Evolutionary conservation across 2,329 filamentous ascomycete genomes (phyloP).

Genomic region (Colletotrichum viniferum): DNA sequence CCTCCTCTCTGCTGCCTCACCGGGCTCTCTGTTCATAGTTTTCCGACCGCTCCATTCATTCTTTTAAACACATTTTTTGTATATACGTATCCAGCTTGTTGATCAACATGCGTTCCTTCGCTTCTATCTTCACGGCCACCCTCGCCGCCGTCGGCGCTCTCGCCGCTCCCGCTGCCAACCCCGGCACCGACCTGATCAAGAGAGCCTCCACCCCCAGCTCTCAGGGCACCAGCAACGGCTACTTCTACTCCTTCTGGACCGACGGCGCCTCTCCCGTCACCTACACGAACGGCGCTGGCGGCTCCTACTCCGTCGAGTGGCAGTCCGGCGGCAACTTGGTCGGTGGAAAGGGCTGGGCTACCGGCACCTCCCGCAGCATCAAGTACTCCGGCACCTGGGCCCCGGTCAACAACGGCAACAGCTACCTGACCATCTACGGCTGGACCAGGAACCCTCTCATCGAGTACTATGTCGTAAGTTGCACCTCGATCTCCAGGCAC

Average conservation of each 20-base stretch:
- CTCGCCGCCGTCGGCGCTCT: slow-evolving; percentile 16
- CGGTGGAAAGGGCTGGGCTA: slow-evolving; percentile 62
- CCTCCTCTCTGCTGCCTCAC: not conserved
- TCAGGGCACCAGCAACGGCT: slow-evolving; percentile 37
- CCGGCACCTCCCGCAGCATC: slow-evolving; percentile 45
- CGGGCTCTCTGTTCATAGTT: not conserved
- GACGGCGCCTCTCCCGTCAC: slow-evolving; percentile 41
- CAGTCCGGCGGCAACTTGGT: slow-evolving; percentile 55
- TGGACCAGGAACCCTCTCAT: slow-evolving; percentile 36
- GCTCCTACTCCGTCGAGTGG: slow-evolving; percentile 51
- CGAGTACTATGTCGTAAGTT: slow-evolving; percentile 33
- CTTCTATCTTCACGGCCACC: slow-evolving; percentile 13
- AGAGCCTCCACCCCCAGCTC: slow-evolving; percentile 29
- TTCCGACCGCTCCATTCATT: slow-evolving; percentile 1
- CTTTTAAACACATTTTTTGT: not conserved
- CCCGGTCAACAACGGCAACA: slow-evolving; percentile 34
- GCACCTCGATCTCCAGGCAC: not conserved
- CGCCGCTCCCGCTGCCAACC: slow-evolving; percentile 11
- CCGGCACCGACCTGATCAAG: slow-evolving; percentile 7
- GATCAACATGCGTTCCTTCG: slow-evolving; percentile 9
- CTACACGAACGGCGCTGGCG: slow-evolving; percentile 48
- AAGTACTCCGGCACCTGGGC: slow-evolving; percentile 33
- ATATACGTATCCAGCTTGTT: not conserved
- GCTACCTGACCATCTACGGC: slow-evolving; percentile 42
- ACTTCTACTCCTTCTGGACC: slow-evolving; percentile 51